Conservation (phyloP, 805 yeast genomes). For the Yamadazyma scolyti region DNA sequence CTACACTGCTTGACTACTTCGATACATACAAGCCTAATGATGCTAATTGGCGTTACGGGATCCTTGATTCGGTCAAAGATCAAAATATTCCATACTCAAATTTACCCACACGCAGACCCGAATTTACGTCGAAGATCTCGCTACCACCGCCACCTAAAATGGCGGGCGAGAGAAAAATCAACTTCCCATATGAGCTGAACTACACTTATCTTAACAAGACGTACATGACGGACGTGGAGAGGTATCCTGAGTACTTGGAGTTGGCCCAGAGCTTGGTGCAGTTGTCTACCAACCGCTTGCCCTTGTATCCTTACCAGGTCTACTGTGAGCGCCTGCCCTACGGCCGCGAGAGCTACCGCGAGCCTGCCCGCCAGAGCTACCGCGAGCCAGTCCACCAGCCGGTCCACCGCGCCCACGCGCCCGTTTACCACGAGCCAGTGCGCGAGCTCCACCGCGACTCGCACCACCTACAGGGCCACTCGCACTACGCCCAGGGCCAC, state of each 20-base stretch:
- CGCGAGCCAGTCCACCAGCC: too few species aligned
- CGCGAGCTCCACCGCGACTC: too few species aligned
- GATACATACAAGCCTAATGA: conserved; percentile 45
- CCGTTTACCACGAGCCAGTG: too few species aligned
- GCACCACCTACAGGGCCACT: too few species aligned
- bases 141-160: conserved; percentile 17
- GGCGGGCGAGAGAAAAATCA: conserved; percentile 31
- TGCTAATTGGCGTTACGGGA: conserved; percentile 41
- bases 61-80: conserved; percentile 31
- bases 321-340: neutral
- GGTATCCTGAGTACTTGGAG: conserved; percentile 46
- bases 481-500: conserved; percentile 1
- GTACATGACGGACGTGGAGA: conserved; percentile 46
- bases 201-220: conserved; percentile 48
- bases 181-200: conserved; percentile 53
- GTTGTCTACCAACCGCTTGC: too few species aligned
- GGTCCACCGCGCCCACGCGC: too few species aligned
- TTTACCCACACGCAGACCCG: conserved; percentile 21
- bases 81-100: conserved; percentile 10
- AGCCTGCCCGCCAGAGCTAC: conserved; percentile 3
- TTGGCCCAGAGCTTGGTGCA: conserved; percentile 41
- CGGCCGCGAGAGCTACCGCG: conserved; percentile 5
- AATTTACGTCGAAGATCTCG: conserved; percentile 35
- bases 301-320: conserved; percentile 12
- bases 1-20: conserved; percentile 40